Evolutionary conservation across 2,329 filamentous ascomycete species (phyloP).

Genomic region (Pyrenophora teres): DNA sequence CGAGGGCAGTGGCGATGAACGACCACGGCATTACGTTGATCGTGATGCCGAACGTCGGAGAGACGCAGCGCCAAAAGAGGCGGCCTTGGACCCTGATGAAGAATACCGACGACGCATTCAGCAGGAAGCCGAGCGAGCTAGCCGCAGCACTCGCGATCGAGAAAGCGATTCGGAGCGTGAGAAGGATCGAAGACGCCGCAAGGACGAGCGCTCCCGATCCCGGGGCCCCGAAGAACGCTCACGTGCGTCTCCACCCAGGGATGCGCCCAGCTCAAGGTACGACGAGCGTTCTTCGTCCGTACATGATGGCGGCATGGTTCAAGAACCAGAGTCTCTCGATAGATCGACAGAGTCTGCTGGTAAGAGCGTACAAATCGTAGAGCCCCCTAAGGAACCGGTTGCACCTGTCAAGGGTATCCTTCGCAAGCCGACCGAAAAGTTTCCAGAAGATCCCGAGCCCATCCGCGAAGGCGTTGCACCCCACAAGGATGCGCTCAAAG

Average conservation of each 20-base stretch:
- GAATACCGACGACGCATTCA: conserved; percentile 57
- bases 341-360: conserved; percentile 23
- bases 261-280: conserved; percentile 31
- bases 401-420: conserved; percentile 76
- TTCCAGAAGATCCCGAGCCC: conserved; percentile 83
- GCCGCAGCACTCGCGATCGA: conserved; percentile 32
- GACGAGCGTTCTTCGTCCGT: conserved; percentile 38
- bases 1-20: conserved; percentile 43
- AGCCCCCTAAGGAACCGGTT: conserved; percentile 71
- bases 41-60: conserved; percentile 41
- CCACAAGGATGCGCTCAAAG: conserved; percentile 81
- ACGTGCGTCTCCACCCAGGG: conserved; percentile 29
- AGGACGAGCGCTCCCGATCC: conserved; percentile 40
- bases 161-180: conserved; percentile 44
- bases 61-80: conserved; percentile 35
- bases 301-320: conserved; percentile 36
- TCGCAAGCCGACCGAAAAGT: conserved; percentile 78
- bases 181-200: conserved; percentile 41
- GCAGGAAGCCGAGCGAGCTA: conserved; percentile 50
- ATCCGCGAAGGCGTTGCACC: conserved; percentile 89
- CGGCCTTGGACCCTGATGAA: conserved; percentile 53
- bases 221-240: conserved; percentile 35
- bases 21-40: conserved; percentile 46
- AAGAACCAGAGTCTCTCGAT: conserved; percentile 42
- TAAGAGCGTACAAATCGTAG: conserved; percentile 63